Percentiles rank a stretch among this genome's conserved stretches.
phyloP scores from a whole-genome alignment of 768 basidiomycete genomes.

The Suillus brevipes region DNA sequence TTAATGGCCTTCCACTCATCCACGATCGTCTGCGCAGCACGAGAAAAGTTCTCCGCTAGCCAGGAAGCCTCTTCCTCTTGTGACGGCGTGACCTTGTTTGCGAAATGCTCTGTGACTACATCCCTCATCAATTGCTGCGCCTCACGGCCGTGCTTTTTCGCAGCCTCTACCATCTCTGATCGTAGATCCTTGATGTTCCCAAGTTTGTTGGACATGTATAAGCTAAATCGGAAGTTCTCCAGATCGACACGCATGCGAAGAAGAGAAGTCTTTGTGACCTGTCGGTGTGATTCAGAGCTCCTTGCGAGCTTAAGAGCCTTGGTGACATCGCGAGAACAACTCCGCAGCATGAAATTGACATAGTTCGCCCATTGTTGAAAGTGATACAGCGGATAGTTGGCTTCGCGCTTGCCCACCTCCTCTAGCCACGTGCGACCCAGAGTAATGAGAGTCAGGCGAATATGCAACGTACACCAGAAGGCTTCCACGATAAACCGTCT shows the following conservation, averaged over 20 bases:
- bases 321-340: slow-evolving; percentile 47
- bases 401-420: slow-evolving; percentile 23
- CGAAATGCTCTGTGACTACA: slow-evolving; percentile 10
- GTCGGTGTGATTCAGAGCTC: slow-evolving; percentile 52
- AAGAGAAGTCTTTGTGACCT: slow-evolving; percentile 46
- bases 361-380: slow-evolving; percentile 47
- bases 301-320: slow-evolving; percentile 48
- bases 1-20: slow-evolving; percentile 47
- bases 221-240: slow-evolving; percentile 51
- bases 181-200: slow-evolving; percentile 23
- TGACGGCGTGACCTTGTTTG: slow-evolving; percentile 24
- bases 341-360: slow-evolving; percentile 43
- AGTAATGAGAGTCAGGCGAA: slow-evolving; percentile 52
- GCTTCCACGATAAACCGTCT: slow-evolving; percentile 62
- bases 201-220: slow-evolving; percentile 33
- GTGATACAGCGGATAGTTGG: slow-evolving; percentile 17
- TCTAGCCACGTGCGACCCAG: slow-evolving; percentile 45
- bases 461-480: slow-evolving; percentile 51
- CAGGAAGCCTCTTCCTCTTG: slow-evolving; percentile 32
- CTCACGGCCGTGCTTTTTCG: slow-evolving; percentile 15
- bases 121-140: slow-evolving; percentile 6
- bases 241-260: slow-evolving; percentile 46
- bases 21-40: slow-evolving; percentile 38
- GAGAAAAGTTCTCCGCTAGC: slow-evolving; percentile 45
- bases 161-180: slow-evolving; percentile 21